A percentile compares a stretch with the other conserved stretches of the same genome.
Conservation (phyloP, 768 basidiomycete genomes). For the Tylopilus rubrobrunneus region DNA sequence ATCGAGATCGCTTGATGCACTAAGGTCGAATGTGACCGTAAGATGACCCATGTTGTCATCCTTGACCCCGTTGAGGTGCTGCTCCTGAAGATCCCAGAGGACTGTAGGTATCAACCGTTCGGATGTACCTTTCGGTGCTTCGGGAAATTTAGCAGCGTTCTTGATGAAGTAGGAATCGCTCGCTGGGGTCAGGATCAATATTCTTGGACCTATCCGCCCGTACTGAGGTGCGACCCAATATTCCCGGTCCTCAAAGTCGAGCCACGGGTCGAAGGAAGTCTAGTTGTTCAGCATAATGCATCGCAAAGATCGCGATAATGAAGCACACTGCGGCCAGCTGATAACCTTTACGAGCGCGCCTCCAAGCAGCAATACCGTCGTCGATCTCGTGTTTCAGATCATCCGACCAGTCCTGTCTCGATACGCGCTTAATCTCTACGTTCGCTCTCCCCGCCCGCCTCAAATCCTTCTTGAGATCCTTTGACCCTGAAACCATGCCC, state of each 20-base stretch:
- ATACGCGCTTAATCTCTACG: conserved; percentile 48
- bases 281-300: conserved; percentile 10
- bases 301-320: not conserved
- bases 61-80: conserved; percentile 13
- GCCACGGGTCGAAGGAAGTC: conserved; percentile 50
- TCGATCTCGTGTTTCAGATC: conserved; percentile 47
- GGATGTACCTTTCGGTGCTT: conserved; percentile 51
- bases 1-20: conserved; percentile 39
- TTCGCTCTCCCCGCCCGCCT: conserved; percentile 53
- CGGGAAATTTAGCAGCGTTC: conserved; percentile 51
- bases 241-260: conserved; percentile 50
- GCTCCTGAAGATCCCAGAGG: conserved; percentile 39
- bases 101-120: conserved; percentile 48
- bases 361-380: conserved; percentile 55
- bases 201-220: not conserved
- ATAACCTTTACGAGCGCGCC: conserved; percentile 45
- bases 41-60: conserved; percentile 14
- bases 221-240: conserved; percentile 52
- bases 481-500: conserved; percentile 40
- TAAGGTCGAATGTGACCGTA: conserved; percentile 46
- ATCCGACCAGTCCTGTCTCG: conserved; percentile 36
- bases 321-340: conserved; percentile 50
- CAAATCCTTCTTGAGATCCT: conserved; percentile 60
- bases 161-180: conserved; percentile 50
- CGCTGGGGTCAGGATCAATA: no score